phyloP scores from a whole-genome alignment of 2,329 filamentous ascomycete species.

The Biscogniauxia marginata region DNA sequence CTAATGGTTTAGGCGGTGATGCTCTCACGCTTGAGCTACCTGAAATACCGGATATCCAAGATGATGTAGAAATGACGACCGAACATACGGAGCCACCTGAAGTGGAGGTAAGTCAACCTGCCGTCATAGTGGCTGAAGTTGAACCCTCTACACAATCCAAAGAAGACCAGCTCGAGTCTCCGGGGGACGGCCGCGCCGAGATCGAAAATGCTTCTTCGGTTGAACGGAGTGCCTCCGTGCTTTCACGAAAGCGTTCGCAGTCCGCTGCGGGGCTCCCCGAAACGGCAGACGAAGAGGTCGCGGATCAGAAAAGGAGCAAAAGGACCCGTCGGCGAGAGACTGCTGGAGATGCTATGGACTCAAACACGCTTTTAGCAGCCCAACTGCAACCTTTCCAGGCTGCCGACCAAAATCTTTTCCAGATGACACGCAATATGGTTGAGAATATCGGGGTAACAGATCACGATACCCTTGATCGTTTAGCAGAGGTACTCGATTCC shows the following conservation, averaged over 20 bases:
- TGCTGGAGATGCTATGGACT: slow-evolving; percentile 53
- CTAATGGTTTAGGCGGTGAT: slow-evolving; percentile 35
- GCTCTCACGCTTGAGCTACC: slow-evolving; percentile 38
- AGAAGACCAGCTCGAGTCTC: slow-evolving; percentile 39
- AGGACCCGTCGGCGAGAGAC: slow-evolving; percentile 61
- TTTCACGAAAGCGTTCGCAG: slow-evolving; percentile 60
- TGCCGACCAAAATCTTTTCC: slow-evolving; percentile 55
- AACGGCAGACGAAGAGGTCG: slow-evolving; percentile 54
- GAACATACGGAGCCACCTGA: slow-evolving; percentile 22
- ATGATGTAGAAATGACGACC: slow-evolving; percentile 27
- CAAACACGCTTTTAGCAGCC: slow-evolving; percentile 50
- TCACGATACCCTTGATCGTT: slow-evolving; percentile 41
- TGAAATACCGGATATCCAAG: slow-evolving; percentile 31
- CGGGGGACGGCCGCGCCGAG: slow-evolving; percentile 33
- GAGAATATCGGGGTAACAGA: slow-evolving; percentile 56
- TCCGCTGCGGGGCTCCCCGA: slow-evolving; percentile 60
- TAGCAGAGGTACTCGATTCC: slow-evolving; percentile 52
- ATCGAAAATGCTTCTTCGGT: slow-evolving; percentile 26
- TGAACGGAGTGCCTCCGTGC: slow-evolving; percentile 38
- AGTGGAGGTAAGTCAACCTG: slow-evolving; percentile 8
- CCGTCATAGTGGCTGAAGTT: slow-evolving; percentile 3
- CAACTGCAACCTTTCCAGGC: slow-evolving; percentile 58
- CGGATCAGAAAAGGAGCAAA: slow-evolving; percentile 63
- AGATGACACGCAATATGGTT: slow-evolving; percentile 53
- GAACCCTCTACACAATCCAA: slow-evolving; percentile 22